Base-by-base conservation (phyloP, 306 rosid genomes). In the Quercus robur region DNA sequence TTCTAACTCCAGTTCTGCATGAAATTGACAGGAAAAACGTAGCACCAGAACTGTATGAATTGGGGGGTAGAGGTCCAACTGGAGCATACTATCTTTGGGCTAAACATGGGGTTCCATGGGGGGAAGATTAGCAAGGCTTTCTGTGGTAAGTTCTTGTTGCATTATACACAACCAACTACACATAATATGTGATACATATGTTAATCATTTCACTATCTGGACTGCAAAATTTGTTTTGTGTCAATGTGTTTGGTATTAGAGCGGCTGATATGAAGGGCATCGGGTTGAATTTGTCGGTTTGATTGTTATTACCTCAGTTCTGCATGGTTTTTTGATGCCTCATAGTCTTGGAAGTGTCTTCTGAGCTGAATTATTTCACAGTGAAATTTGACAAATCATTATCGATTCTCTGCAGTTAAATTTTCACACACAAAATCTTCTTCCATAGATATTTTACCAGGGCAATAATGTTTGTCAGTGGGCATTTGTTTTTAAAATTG, bases 21-120 rank as follows among this genome's bases (percentile, higher is more conserved):
- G 99, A 94, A 87, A 86, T 92, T 4, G 93, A 91, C 86, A 86
- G 78, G 75, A 85, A 88, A n/a, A 90, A 81, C 70, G 79, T 84
- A 31, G 88, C 85, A 15, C 88, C 93, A 44, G 97, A 94, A 85
- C 87, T 94, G 81, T 94, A 92, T 56, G 93, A 90, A 85, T 73
- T 87, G 2, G 97, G 97, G 2, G 97, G 98, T 38, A 87, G 97
- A 2, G 97, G 97, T 77, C 97, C 97, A 1, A 87, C 91, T 52
- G 97, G 97, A 56, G 97, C 95, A 56, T 94, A 91, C 86, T 92
- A 91, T 74, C 92, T 92, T 6, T 91, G 98, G 98, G 97, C 97
- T 18, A 92, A 88, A 35, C 97, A 92, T 6, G 90, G 94, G 44
- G 90, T 86, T 72, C 91, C 85, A 10, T 91, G 97, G 97, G 85